A percentile compares a stretch with the other conserved stretches of the same genome.
Conservation (phyloP, 2,329 filamentous ascomycete species). For the Colletotrichum horii region DNA sequence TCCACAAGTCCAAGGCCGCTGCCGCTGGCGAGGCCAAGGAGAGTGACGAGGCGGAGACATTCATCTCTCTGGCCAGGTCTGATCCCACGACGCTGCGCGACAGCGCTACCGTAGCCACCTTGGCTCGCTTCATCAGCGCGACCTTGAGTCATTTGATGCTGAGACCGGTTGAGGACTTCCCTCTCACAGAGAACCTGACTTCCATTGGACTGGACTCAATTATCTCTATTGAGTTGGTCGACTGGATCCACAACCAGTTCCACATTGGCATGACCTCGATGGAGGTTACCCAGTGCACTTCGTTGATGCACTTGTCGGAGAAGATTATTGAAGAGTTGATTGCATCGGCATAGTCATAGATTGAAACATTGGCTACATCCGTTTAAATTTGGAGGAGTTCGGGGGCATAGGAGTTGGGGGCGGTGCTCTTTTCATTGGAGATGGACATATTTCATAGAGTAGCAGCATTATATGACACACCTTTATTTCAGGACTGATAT, state of each 20-base stretch:
- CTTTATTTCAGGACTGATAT: too few species aligned
- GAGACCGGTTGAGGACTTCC: slow-evolving; percentile 1
- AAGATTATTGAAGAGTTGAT: not conserved
- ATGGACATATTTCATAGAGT: not conserved
- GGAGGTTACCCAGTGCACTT: slow-evolving; percentile 10
- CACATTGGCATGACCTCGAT: not conserved
- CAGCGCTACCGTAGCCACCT: not conserved
- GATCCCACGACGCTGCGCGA: not conserved
- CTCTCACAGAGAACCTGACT: not conserved
- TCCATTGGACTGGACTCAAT: slow-evolving; percentile 8
- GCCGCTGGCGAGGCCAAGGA: not conserved
- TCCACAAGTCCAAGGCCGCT: not conserved
- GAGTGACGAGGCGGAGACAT: not conserved
- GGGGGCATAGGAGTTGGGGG: not conserved
- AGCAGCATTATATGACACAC: not conserved
- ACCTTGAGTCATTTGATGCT: not conserved
- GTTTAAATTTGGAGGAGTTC: accelerated
- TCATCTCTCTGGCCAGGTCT: not conserved
- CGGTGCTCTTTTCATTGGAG: not conserved
- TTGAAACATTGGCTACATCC: not conserved
- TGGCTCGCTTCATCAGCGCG: slow-evolving; percentile 4
- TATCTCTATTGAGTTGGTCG: slow-evolving; percentile 11
- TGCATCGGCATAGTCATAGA: not conserved
- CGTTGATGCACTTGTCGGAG: not conserved
- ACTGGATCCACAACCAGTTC: slow-evolving; percentile 15